These are phyloP conservation scores for Ambrosia artemisiifolia DNA, from an alignment of 129 eudicot species.

Conservation along the genomic window DNA sequence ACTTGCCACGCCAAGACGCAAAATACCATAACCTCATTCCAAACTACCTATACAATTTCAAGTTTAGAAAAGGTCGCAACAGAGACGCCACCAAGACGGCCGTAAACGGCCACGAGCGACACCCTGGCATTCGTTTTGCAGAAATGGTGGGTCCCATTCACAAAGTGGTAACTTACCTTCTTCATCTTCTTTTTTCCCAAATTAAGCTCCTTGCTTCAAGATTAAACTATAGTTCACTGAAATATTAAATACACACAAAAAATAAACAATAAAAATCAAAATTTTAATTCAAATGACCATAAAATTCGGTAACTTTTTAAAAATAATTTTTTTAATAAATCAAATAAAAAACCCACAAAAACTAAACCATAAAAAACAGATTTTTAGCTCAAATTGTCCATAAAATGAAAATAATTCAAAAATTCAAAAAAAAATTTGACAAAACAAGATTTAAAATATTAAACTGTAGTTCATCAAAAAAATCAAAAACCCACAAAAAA, in stretches of 20 bases:
- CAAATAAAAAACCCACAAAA: neutral
- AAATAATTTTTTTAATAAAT: neutral
- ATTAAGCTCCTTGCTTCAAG: slow-evolving; percentile 19
- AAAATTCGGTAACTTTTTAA: neutral
- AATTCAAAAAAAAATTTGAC: neutral
- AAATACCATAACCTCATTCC: too few relatives aligned
- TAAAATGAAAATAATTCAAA: neutral
- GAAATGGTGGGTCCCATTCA: slow-evolving; percentile 44
- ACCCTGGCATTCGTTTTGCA: too few relatives aligned
- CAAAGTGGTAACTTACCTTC: slow-evolving; percentile 19
- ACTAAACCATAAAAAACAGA: too few relatives aligned
- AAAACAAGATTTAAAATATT: too few relatives aligned
- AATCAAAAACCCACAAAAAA: neutral
- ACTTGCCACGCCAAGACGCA: too few relatives aligned
- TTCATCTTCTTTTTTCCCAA: neutral
- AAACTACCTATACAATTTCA: too few relatives aligned
- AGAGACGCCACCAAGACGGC: too few relatives aligned
- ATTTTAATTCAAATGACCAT: slow-evolving; percentile 12
- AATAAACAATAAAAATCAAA: neutral
- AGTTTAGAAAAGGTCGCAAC: too few relatives aligned
- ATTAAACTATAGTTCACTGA: slow-evolving; percentile 10
- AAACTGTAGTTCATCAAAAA: too few relatives aligned
- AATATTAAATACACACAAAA: slow-evolving; percentile 4
- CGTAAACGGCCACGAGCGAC: too few relatives aligned
- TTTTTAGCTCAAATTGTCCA: too few relatives aligned